phyloP scores from a whole-genome alignment of 2,329 filamentous ascomycete species.

The Samsoniella hepiali region DNA sequence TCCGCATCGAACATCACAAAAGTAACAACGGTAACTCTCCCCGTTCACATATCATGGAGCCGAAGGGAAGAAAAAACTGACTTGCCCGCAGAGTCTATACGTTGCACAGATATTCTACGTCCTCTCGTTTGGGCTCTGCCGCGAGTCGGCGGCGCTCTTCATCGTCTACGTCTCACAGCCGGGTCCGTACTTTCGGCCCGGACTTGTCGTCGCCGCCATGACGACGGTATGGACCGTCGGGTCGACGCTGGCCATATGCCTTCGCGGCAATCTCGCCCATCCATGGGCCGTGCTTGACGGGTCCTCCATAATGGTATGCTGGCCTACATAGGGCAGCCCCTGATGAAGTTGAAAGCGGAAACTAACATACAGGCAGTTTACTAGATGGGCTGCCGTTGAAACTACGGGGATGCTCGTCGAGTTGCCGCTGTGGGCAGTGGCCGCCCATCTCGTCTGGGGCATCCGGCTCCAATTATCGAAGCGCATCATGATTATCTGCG shows the following conservation, averaged over 20 bases:
- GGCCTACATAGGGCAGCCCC: no score
- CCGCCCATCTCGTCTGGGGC: conserved; percentile 11
- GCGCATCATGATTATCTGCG: conserved; percentile 1
- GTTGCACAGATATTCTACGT: conserved; percentile 9
- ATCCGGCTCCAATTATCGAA: conserved; percentile 3
- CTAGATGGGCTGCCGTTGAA: not conserved
- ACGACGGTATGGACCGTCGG: not conserved
- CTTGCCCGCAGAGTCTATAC: not conserved
- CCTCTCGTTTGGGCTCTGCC: conserved; percentile 2
- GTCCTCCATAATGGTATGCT: not conserved
- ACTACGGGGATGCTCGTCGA: conserved; percentile 2
- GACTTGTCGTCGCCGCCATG: not conserved
- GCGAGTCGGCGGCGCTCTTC: conserved; percentile 3
- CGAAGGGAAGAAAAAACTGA: not conserved
- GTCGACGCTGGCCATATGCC: not conserved
- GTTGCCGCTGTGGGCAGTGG: not conserved
- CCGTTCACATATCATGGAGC: no score
- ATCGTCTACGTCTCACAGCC: conserved; percentile 1
- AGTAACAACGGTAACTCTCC: not conserved
- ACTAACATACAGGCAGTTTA: not conserved
- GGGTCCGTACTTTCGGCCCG: not conserved
- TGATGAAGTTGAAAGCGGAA: not conserved
- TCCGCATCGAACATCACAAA: not conserved
- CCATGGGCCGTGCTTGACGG: not conserved
- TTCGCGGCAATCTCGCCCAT: not conserved